phyloP scores from a whole-genome alignment of 2,329 filamentous ascomycete genomes.

The Talaromyces sp. region DNA sequence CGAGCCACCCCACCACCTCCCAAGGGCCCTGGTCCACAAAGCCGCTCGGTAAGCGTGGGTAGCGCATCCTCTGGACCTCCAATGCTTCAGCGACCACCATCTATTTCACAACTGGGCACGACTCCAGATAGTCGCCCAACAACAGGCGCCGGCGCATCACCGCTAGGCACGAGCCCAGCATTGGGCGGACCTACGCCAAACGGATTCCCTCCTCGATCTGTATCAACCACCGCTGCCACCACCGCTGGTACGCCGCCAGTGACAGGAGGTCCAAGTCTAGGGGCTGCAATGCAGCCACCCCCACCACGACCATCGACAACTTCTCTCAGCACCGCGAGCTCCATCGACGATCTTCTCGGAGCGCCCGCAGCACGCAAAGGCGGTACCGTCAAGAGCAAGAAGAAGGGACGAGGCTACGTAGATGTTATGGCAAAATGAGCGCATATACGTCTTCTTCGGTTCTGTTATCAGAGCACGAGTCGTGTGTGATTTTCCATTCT shows the following conservation, averaged over 20 bases:
- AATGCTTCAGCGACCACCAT: conserved; percentile 20
- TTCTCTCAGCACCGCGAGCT: conserved; percentile 85
- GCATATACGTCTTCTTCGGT: neutral
- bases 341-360: conserved; percentile 87
- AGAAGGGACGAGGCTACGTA: conserved; percentile 84
- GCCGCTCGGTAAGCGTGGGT: conserved; percentile 52
- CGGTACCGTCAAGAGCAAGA: conserved; percentile 61
- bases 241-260: conserved; percentile 21
- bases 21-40: conserved; percentile 51
- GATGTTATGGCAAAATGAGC: conserved; percentile 81
- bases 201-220: conserved; percentile 30
- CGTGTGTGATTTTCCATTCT: neutral
- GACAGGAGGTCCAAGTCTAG: conserved; percentile 32
- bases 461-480: neutral
- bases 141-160: conserved; percentile 28
- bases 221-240: conserved; percentile 32
- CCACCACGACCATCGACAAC: conserved; percentile 69
- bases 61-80: conserved; percentile 48
- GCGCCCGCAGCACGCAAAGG: conserved; percentile 67
- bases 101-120: conserved; percentile 16
- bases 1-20: conserved; percentile 76
- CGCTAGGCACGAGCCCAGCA: conserved; percentile 32
- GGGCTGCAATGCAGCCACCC: conserved; percentile 12
- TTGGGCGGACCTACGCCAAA: conserved; percentile 22
- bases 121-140: conserved; percentile 29